Base-by-base conservation (phyloP, 768 basidiomycete species). In the Serendipita vermifera region DNA sequence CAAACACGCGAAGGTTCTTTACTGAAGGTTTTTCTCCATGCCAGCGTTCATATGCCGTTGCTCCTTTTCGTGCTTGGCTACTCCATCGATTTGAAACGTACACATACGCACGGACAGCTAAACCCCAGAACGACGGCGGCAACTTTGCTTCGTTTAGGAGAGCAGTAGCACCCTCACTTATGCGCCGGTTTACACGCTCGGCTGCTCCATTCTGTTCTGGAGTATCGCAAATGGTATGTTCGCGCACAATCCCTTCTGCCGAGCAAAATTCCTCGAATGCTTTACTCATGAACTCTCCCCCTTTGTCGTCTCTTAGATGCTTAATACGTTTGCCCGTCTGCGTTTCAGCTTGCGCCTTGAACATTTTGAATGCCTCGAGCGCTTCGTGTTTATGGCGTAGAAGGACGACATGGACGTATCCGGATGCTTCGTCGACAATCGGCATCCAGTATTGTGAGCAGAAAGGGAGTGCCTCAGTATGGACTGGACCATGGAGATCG, bases 1-100 rank as follows among this genome's bases (percentile, higher is more conserved):
- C 13, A 53, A 66, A 74, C 15, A 24, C 48, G 15, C 14, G 48
- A 53, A 29, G 20, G 11, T 53, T 15, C 15, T 13, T 29, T 5
- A 29, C 11, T 5, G 11, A 26, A 11, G 48, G 17, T 15, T 15
- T 20, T 29, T 31, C 15, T 15, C 14, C 11, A 22, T 17, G 13
- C 48, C 48, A 53, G 48, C 9, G 48, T 53, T 53, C 13, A 29
- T 11, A 22, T 13, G 11, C 15, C 7, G 29, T 13, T 31, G 5
- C 14, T 53, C 9, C 20, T 24, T 53, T 53, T 11, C 32, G 17
- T 13, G 9, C 26, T 29, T 29, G 29, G 48, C 13, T 31, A 13
- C n/a, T n/a, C n/a, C n/a, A n/a, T n/a, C 17, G 11, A 22, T 53
- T 29, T 15, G 11, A 29, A 15, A 24, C 13, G 32, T 29, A 31